Conservation (phyloP, 371 early-diverging fungal genomes). For the Mortierella sp. region DNA sequence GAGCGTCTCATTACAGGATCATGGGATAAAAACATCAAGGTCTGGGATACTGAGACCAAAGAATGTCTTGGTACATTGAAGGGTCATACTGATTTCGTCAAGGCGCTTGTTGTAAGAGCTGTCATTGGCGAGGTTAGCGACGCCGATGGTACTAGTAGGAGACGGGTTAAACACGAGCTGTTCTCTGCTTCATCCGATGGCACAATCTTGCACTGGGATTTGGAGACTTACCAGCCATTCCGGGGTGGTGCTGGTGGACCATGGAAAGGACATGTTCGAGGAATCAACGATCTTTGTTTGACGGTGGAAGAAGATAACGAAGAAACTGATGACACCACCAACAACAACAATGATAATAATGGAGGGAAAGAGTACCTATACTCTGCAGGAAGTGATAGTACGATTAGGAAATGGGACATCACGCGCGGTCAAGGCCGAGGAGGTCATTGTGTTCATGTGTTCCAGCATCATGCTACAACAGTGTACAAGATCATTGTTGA, state of each 20-base stretch:
- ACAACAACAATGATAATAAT: not conserved
- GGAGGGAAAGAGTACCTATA: constrained; percentile 64
- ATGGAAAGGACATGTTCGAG: constrained; percentile 54
- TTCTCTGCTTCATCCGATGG: constrained; percentile 82
- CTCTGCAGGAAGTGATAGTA: constrained; percentile 63
- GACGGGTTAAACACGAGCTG: constrained; percentile 47
- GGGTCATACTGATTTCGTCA: constrained; percentile 88
- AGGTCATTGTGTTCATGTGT: constrained; percentile 48
- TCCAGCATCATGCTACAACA: constrained; percentile 48
- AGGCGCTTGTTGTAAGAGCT: constrained; percentile 65
- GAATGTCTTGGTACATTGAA: constrained; percentile 72
- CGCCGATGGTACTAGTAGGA: not conserved
- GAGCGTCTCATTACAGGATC: constrained; percentile 82
- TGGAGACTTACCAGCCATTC: constrained; percentile 61
- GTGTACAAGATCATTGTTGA: constrained; percentile 37
- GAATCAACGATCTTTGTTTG: constrained; percentile 48
- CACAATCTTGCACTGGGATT: constrained; percentile 76
- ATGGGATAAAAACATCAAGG: constrained; percentile 85
- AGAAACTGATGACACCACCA: not conserved
- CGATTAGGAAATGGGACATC: constrained; percentile 78
- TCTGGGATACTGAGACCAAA: constrained; percentile 88
- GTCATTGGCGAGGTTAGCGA: constrained; percentile 14
- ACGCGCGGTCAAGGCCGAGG: constrained; percentile 58
- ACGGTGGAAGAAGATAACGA: constrained; percentile 40
- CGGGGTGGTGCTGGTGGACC: constrained; percentile 47